Percentiles rank a stretch among this genome's conserved stretches.
phyloP scores from a whole-genome alignment of 208 protist genomes.

The Acanthamoeba lugdunensis region DNA sequence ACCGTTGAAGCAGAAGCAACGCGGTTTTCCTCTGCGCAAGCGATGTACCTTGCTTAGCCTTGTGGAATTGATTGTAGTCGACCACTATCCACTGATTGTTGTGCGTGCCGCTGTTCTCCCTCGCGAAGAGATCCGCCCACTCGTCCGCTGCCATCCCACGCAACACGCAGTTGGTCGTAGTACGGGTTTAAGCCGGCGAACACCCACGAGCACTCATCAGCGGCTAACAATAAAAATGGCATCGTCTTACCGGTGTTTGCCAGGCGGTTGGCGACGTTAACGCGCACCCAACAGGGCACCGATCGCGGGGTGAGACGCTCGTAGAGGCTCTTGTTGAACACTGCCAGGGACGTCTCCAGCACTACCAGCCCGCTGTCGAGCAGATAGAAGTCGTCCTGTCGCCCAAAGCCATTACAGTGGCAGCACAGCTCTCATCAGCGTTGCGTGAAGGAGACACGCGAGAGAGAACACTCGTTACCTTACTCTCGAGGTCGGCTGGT shows the following conservation, averaged over 20 bases:
- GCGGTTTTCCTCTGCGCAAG: neutral
- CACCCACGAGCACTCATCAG: neutral
- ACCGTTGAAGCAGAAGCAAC: too few species aligned
- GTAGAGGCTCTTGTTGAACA: conserved; percentile 85
- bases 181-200: too few species aligned
- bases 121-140: conserved; percentile 30
- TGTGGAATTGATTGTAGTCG: conserved; percentile 79
- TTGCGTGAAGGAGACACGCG: too few species aligned
- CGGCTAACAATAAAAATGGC: neutral
- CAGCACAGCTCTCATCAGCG: too few species aligned
- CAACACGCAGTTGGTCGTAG: too few species aligned
- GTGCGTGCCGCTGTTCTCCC: conserved; percentile 65
- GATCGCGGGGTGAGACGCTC: conserved; percentile 85
- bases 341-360: conserved; percentile 87
- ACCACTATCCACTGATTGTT: conserved; percentile 85
- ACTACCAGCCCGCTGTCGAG: conserved; percentile 86
- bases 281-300: conserved; percentile 84
- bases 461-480: neutral
- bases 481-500: conserved; percentile 67
- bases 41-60: neutral
- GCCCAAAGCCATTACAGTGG: neutral
- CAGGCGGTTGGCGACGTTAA: conserved; percentile 68
- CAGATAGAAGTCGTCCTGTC: conserved; percentile 93
- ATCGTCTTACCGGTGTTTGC: conserved; percentile 21
- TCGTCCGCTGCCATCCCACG: neutral